Evolutionary conservation across 2,329 filamentous ascomycete species (phyloP).

Genomic region (Pseudogymnoascus sp.): DNA sequence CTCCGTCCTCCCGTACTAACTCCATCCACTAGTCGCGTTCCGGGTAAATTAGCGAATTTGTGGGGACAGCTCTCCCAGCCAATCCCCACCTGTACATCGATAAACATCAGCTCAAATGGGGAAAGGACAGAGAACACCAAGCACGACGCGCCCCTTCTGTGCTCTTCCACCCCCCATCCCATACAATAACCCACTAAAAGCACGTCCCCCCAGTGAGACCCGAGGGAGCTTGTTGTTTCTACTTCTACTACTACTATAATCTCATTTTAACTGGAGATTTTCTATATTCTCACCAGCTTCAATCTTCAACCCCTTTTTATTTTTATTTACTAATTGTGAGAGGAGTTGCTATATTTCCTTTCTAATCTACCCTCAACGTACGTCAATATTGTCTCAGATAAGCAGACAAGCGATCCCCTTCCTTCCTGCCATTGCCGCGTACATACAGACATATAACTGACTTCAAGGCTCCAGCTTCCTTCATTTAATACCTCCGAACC

Average conservation of each 20-base stretch:
- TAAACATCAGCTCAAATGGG: not conserved
- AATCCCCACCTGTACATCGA: not conserved
- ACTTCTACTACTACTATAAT: not conserved
- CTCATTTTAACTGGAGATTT: constrained; percentile 7
- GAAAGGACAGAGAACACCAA: constrained; percentile 3
- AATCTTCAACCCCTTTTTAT: not conserved
- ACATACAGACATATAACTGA: not conserved
- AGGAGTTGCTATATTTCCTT: constrained; percentile 9
- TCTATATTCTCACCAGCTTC: not conserved
- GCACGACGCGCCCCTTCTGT: not conserved
- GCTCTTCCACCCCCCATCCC: constrained; percentile 4
- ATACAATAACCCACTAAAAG: not conserved
- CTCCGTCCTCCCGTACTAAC: not conserved
- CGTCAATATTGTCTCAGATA: not conserved
- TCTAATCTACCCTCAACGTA: constrained; percentile 11
- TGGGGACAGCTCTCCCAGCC: not conserved
- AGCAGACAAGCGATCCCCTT: not conserved
- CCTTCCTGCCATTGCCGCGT: not conserved
- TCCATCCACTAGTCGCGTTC: not conserved
- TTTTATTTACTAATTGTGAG: constrained; percentile 4
- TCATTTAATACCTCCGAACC: not conserved
- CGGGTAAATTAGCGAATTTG: constrained; percentile 7
- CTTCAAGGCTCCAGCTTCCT: not conserved
- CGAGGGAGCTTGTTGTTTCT: not conserved
- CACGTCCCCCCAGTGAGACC: constrained; percentile 3